Conservation (phyloP, 2,329 filamentous ascomycete genomes). For the Ophiostoma sp. region DNA sequence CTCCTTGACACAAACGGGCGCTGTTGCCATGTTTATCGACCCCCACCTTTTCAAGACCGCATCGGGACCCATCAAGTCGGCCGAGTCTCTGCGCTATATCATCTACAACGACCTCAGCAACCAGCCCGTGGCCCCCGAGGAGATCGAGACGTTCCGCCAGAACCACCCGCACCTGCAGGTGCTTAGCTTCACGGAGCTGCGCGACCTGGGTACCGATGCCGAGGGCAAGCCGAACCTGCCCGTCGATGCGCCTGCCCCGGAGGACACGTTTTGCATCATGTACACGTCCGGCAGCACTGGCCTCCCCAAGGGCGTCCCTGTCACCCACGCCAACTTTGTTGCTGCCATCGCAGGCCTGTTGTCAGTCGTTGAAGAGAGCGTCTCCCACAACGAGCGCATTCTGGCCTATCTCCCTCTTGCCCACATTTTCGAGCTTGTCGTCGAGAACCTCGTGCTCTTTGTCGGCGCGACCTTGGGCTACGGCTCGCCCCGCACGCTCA, state of each 20-base stretch:
- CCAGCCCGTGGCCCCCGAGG: conserved; percentile 46
- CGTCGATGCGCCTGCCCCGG: conserved; percentile 63
- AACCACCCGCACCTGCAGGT: conserved; percentile 50
- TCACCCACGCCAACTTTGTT: conserved; percentile 74
- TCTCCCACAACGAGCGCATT: conserved; percentile 71
- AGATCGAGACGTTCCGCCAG: conserved; percentile 52
- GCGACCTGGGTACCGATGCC: conserved; percentile 54
- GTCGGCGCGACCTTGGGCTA: conserved; percentile 92
- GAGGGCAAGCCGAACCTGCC: conserved; percentile 61
- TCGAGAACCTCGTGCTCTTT: conserved; percentile 85
- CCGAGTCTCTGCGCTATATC: conserved; percentile 51
- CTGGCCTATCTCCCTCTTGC: conserved; percentile 90
- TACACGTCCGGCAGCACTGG: conserved; percentile 88
- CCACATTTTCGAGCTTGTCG: conserved; percentile 93
- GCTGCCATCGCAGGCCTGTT: conserved; percentile 79
- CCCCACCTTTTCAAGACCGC: conserved; percentile 66
- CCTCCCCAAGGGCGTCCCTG: conserved; percentile 78
- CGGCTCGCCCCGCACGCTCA: conserved; percentile 81
- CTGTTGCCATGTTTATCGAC: conserved; percentile 80
- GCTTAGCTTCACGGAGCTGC: conserved; percentile 51
- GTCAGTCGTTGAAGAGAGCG: conserved; percentile 68
- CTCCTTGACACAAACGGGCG: conserved; percentile 74
- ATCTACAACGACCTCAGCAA: conserved; percentile 56
- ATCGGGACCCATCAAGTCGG: conserved; percentile 50
- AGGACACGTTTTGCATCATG: conserved; percentile 79